These are phyloP conservation scores for Aspergillus texensis DNA, from an alignment of 2,329 filamentous ascomycete genomes.

Conservation along the genomic window DNA sequence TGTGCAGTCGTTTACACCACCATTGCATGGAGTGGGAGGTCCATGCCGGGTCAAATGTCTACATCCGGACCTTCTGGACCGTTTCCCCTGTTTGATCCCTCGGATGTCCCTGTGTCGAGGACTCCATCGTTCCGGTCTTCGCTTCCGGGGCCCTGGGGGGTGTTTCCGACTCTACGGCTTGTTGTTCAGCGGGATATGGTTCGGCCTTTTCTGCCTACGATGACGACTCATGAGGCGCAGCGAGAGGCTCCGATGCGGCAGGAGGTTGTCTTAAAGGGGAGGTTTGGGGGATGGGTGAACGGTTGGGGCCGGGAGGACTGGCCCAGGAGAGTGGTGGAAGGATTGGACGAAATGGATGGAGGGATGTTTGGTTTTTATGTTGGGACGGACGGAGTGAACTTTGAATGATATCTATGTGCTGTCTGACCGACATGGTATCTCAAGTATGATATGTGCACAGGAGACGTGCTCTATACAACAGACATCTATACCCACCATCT, in stretches of 20 bases:
- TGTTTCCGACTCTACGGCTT: constrained; percentile 41
- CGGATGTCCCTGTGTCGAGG: constrained; percentile 12
- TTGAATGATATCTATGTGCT: constrained; percentile 8
- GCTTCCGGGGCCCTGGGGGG: constrained; percentile 43
- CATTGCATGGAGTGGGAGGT: constrained; percentile 24
- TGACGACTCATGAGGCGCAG: constrained; percentile 36
- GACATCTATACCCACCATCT: neutral
- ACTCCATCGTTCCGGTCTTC: constrained; percentile 35
- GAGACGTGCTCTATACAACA: neutral
- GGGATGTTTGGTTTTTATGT: constrained; percentile 37
- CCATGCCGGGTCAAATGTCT: constrained; percentile 11
- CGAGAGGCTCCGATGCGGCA: constrained; percentile 40
- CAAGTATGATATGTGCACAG: no score
- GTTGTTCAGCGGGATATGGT: constrained; percentile 40
- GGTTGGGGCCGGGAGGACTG: constrained; percentile 38
- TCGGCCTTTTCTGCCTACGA: constrained; percentile 37
- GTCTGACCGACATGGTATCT: neutral
- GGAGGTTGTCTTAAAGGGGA: constrained; percentile 35
- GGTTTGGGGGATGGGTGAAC: constrained; percentile 43
- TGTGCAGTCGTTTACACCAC: constrained; percentile 45
- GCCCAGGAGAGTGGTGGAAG: constrained; percentile 33
- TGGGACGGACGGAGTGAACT: constrained; percentile 27
- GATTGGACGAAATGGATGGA: constrained; percentile 28
- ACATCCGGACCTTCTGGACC: constrained; percentile 21
- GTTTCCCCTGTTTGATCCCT: constrained; percentile 21